Evolutionary conservation across 2,329 filamentous ascomycete genomes (phyloP), one percentile per base, ranked within the genome.

Genomic region (Arthrobotrys entomopaga): DNA sequence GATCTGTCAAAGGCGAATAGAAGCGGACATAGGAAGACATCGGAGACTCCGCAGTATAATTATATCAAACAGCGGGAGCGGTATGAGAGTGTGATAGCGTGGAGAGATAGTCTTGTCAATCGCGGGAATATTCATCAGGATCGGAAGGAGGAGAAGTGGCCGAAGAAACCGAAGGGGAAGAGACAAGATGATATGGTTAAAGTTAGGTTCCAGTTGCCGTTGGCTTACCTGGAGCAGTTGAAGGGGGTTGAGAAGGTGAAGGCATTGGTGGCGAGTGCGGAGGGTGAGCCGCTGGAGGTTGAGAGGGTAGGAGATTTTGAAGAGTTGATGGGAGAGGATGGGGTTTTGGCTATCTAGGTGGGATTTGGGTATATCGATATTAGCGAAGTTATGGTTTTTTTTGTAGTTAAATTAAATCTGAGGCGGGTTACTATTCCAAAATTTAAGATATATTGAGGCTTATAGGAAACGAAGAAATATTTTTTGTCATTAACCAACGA

Each of bases 1-100:
- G 86, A 91, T 78, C 83, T 91, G n/a, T 82, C 80, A 5, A 79
- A 80, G 26, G 86, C 87, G 0, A 82, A 85, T 79, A 87, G 90
- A 79, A 83, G 89, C 46, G 85, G 86, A 8, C 92, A 90, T 90
- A 85, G 87, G 76, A 89, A 89, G 20, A 86, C 87, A 20, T 87
- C 83, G 79, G 84, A 83, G 43, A 90, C 88, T 52, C 87, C 89
- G 2, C 85, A 87, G 79, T 91, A 88, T 81, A 87, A 89, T 73
- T 87, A 88, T 8, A 88, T 88, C 16, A 85, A 84, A 80, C 86
- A 89, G 80, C 85, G 84, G 67, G 89, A 91, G 81, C 86, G 90
- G 76, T 90, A 87, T 78, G 88, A 85, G 22, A 82, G 84, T 2
- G 81, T 82, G 77, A 79, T 77, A 40, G 78, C 77, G 2, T 82